These are phyloP conservation scores for Trichoderma arundinaceum DNA, from an alignment of 2,329 filamentous ascomycete genomes.

Conservation along the genomic window DNA sequence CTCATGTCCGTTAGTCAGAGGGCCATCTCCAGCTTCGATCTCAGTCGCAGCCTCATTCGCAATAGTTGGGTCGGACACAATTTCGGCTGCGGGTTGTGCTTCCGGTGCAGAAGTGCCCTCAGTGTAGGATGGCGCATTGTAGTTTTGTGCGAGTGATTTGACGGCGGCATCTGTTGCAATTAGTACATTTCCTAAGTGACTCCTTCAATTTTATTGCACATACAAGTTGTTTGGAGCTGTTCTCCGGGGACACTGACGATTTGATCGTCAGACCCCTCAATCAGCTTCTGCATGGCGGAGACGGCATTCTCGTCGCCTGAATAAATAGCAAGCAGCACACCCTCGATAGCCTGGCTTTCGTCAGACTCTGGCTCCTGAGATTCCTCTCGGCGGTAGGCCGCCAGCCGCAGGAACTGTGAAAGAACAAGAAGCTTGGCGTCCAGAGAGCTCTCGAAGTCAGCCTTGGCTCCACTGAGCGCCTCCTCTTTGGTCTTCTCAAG, in stretches of 20 bases:
- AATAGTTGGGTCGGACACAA: slow-evolving; percentile 67
- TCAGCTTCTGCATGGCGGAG: slow-evolving; percentile 75
- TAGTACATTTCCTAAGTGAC: slow-evolving; percentile 31
- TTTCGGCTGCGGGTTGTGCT: slow-evolving; percentile 43
- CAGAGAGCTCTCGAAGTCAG: slow-evolving; percentile 59
- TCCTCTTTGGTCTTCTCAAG: slow-evolving; percentile 63
- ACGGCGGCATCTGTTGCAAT: slow-evolving; percentile 44
- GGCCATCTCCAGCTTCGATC: slow-evolving; percentile 57
- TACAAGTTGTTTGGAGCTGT: slow-evolving; percentile 73
- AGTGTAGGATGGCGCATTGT: slow-evolving; percentile 52
- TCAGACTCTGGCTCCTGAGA: slow-evolving; percentile 68
- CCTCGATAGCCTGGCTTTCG: slow-evolving; percentile 81
- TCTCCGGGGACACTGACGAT: slow-evolving; percentile 70
- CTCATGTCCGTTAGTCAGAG: slow-evolving; percentile 51
- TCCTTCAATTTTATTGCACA: not conserved
- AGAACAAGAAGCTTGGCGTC: slow-evolving; percentile 71
- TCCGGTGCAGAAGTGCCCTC: slow-evolving; percentile 44
- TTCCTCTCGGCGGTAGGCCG: slow-evolving; percentile 75
- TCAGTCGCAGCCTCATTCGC: slow-evolving; percentile 71
- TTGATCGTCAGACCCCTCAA: slow-evolving; percentile 71
- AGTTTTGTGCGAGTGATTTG: slow-evolving; percentile 56
- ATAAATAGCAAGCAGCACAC: slow-evolving; percentile 78
- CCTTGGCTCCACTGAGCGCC: slow-evolving; percentile 58
- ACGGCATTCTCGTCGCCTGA: slow-evolving; percentile 77
- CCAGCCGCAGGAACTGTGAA: slow-evolving; percentile 80